These are phyloP conservation scores for Dissophora ornata DNA, from an alignment of 192 early-diverging fungal species.

Conservation along the genomic window DNA sequence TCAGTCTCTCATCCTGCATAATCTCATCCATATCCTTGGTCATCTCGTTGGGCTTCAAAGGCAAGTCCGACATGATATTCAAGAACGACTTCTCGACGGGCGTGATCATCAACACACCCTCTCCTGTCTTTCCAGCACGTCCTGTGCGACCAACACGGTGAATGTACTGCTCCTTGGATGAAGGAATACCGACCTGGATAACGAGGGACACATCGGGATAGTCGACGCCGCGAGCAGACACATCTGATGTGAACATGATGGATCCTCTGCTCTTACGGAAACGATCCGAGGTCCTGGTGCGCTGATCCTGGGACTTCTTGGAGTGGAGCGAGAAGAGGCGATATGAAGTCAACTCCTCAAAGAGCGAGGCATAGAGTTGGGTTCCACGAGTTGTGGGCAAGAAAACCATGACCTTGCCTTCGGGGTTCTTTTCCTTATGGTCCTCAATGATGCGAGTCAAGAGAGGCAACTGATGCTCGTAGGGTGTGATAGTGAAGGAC, in stretches of 20 bases:
- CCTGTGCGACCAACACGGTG: slow-evolving; percentile 97
- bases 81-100: slow-evolving; percentile 86
- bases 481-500: slow-evolving; percentile 74
- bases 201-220: slow-evolving; percentile 94
- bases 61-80: slow-evolving; percentile 63
- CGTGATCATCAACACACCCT: slow-evolving; percentile 84
- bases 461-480: slow-evolving; percentile 67
- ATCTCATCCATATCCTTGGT: slow-evolving; percentile 52
- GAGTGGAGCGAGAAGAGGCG: slow-evolving; percentile 81
- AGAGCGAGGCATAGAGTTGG: slow-evolving; percentile 69
- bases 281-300: slow-evolving; percentile 73
- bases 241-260: slow-evolving; percentile 93
- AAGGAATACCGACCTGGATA: slow-evolving; percentile 88
- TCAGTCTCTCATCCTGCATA: slow-evolving; percentile 31
- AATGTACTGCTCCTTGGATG: slow-evolving; percentile 88
- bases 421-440: slow-evolving; percentile 64
- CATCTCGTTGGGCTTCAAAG: slow-evolving; percentile 62
- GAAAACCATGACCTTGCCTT: slow-evolving; percentile 92
- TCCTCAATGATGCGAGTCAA: slow-evolving; percentile 75
- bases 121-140: slow-evolving; percentile 91
- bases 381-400: slow-evolving; percentile 83
- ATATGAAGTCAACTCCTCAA: slow-evolving; percentile 60
- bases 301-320: slow-evolving; percentile 77
- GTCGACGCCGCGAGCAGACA: slow-evolving; percentile 97
- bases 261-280: slow-evolving; percentile 74